Base-by-base conservation (phyloP, 345 rosid genomes). In the Capsella bursapastoris region DNA sequence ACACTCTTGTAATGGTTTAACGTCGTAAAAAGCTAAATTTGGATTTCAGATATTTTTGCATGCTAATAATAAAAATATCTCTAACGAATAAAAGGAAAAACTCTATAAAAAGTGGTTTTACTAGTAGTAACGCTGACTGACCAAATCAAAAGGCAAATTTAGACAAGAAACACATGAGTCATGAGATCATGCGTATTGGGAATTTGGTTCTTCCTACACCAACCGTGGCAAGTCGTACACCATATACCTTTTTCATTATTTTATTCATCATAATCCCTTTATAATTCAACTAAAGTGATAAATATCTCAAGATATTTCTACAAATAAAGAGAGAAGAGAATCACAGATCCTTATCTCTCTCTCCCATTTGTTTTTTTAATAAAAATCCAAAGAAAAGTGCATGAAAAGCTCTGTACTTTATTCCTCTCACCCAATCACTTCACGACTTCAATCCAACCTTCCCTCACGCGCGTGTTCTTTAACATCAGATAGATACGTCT, bases 301-400 rank as follows among this genome's bases (percentile, higher is more conserved):
- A 76, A 76, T 76, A 76, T 76, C 80, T 70, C 22, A 0, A 76
- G 80, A 70, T 76, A 70, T 76, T 76, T 76, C 11, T 62, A 7
- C 49, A 53, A 22, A 22, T 22, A 22, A 22, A 22, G 25, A 22
- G 25, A 22, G 0, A 12, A 44, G 44, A 56, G 53, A 66, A 51
- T 75, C 69, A 51, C 3, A 76, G 58, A 76, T 70, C 75, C 75
- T 70, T 76, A 45, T 76, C 75, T 76, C 57, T 35, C 63, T 35
- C 6, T 69, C 63, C 18, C 5, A 4, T 2, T 28, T 13, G 60
- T 28, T 62, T 22, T 4, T 68, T 22, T 4, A 51, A 44, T 11
- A 31, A 59, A 6, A 55, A 43, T 5, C n/a, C 51, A 64, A 45
- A 14, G 63, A 76, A 76, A 70, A 76, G 75, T 76, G 80, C 80